These are phyloP conservation scores for Rhodotorula paludigena DNA, from an alignment of 768 basidiomycete species.

Conservation along the genomic window DNA sequence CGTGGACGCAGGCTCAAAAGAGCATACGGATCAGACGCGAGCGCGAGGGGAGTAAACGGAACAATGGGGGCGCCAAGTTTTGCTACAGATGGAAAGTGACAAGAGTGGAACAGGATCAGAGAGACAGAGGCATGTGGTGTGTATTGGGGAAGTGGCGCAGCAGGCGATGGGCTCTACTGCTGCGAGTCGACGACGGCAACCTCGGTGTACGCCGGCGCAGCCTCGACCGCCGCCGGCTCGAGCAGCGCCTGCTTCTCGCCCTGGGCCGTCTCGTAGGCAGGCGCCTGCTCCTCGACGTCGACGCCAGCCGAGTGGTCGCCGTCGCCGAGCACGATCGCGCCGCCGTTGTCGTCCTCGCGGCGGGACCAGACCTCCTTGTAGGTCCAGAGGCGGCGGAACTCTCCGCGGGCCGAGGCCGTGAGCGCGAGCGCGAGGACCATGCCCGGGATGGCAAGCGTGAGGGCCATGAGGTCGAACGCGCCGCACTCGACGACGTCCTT, in stretches of 20 bases:
- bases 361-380: conserved; percentile 24
- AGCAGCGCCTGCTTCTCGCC: not conserved
- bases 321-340: conserved; percentile 10
- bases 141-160: too few species aligned
- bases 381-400: conserved; percentile 16
- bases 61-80: too few species aligned
- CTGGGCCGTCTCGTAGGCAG: not conserved
- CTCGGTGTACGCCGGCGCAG: not conserved
- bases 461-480: not conserved
- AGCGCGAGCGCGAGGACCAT: conserved; percentile 11
- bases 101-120: too few species aligned
- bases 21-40: too few species aligned
- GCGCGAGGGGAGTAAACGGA: too few species aligned
- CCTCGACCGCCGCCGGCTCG: not conserved
- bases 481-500: not conserved
- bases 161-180: too few species aligned
- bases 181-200: not conserved
- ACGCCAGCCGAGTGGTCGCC: not conserved
- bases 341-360: conserved; percentile 2
- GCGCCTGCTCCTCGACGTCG: not conserved
- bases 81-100: too few species aligned
- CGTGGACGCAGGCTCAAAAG: too few species aligned
- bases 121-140: too few species aligned
- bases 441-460: conserved; percentile 20
- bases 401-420: conserved; percentile 17